Conservation (phyloP, 2,329 filamentous ascomycete genomes). For the Stachybotrys elegans region DNA sequence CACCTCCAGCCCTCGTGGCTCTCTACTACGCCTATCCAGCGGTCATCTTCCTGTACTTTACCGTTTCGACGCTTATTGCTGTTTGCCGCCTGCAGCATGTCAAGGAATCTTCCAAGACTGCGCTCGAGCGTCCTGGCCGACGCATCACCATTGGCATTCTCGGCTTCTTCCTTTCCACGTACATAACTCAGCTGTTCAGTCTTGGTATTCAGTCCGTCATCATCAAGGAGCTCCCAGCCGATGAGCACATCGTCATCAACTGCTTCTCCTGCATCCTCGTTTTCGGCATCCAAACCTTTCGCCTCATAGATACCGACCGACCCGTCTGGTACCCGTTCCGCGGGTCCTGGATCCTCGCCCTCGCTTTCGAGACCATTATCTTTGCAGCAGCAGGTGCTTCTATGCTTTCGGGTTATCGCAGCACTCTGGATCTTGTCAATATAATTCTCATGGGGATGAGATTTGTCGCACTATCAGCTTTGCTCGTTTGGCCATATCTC, state of each 20-base stretch:
- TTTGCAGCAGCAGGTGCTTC: constrained; percentile 20
- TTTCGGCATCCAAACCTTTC: constrained; percentile 57
- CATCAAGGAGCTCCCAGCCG: constrained; percentile 32
- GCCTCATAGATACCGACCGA: constrained; percentile 43
- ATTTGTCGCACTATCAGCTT: constrained; percentile 19
- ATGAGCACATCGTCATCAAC: constrained; percentile 49
- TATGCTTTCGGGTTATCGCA: constrained; percentile 3
- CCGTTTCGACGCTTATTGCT: constrained; percentile 43
- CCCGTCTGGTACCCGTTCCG: constrained; percentile 59
- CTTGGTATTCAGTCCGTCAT: constrained; percentile 31
- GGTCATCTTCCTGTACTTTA: constrained; percentile 52
- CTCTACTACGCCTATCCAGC: constrained; percentile 58
- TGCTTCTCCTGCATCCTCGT: constrained; percentile 56
- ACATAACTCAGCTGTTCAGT: constrained; percentile 39
- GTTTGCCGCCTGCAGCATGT: constrained; percentile 48
- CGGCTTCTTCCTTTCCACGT: constrained; percentile 38
- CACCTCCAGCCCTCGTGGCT: constrained; percentile 32
- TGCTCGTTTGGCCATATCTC: constrained; percentile 19
- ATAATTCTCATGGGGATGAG: constrained; percentile 8
- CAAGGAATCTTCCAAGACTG: constrained; percentile 15
- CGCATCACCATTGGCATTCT: constrained; percentile 35
- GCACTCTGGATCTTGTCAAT: constrained; percentile 17
- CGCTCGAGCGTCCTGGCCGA: constrained; percentile 13
- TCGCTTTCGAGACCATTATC: constrained; percentile 49
- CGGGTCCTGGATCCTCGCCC: constrained; percentile 55